Evolutionary conservation across 202 grass and related monocot genomes (phyloP).

Genomic region (Panicum hallii): DNA sequence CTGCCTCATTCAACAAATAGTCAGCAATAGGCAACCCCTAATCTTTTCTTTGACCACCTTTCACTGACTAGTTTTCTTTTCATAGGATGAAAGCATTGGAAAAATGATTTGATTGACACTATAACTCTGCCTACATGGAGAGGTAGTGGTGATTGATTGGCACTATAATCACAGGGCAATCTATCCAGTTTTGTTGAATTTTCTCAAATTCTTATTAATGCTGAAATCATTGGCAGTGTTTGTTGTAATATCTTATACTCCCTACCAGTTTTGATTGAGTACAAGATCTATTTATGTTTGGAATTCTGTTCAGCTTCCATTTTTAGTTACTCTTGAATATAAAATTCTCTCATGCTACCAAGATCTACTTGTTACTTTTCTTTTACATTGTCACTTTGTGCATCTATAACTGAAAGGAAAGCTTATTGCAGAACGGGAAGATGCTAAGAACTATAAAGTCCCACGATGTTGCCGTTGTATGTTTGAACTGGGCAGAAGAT

Average conservation of each 20-base stretch:
- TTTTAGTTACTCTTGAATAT: constrained; percentile 19
- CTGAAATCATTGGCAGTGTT: neutral
- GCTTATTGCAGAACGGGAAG: constrained; percentile 87
- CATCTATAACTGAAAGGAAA: constrained; percentile 38
- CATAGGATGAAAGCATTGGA: neutral
- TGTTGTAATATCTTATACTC: constrained; percentile 6
- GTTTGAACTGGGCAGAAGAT: constrained; percentile 93
- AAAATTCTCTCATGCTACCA: constrained; percentile 17
- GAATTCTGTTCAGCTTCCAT: neutral
- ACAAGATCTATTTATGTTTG: constrained; percentile 13
- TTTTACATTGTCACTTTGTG: constrained; percentile 27
- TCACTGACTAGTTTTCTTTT: constrained; percentile 6
- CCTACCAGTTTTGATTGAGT: neutral
- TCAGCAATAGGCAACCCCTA: neutral
- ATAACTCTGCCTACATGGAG: neutral
- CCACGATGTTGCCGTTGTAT: constrained; percentile 78
- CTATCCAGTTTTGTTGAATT: neutral
- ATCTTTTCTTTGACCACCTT: constrained; percentile 12
- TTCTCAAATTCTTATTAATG: neutral
- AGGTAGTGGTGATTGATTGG: constrained; percentile 1
- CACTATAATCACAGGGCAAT: constrained; percentile 9
- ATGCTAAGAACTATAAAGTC: constrained; percentile 77
- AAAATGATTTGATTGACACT: neutral
- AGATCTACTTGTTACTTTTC: constrained; percentile 36
- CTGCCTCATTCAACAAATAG: neutral